These are phyloP conservation scores for Termitomyces sp. DNA, from an alignment of 768 basidiomycete species.

Conservation along the genomic window DNA sequence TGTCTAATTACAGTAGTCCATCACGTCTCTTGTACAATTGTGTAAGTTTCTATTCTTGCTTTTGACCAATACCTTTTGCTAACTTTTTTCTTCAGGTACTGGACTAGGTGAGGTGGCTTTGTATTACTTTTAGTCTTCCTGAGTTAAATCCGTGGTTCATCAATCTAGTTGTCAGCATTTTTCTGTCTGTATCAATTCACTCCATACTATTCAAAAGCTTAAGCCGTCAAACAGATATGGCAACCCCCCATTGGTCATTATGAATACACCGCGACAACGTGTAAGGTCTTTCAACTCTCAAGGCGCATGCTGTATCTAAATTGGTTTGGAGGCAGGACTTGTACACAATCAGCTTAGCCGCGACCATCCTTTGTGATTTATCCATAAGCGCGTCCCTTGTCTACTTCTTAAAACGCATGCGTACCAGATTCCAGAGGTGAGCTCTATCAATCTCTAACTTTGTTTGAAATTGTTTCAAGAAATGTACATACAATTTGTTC, in stretches of 20 bases:
- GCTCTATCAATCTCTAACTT: neutral
- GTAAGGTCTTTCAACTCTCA: neutral
- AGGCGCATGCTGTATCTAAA: neutral
- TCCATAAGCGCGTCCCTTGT: neutral
- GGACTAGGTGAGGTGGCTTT: neutral
- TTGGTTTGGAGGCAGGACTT: neutral
- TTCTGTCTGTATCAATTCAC: neutral
- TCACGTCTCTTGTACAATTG: neutral
- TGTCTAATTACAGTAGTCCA: neutral
- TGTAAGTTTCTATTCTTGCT: neutral
- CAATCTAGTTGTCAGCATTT: neutral
- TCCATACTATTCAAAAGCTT: no score
- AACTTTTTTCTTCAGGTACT: neutral
- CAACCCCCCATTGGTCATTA: neutral
- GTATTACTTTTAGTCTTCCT: neutral
- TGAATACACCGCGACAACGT: neutral
- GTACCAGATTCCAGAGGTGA: neutral
- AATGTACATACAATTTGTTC: neutral
- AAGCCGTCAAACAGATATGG: no score
- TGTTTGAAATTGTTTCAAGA: no score
- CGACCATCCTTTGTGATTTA: neutral
- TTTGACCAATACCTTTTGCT: neutral
- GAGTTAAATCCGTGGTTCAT: neutral
- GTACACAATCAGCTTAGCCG: neutral
- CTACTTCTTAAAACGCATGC: neutral